Evolutionary conservation across 345 rosid species (phyloP), one percentile per base, ranked within the genome.

Genomic region (Laguncularia racemosa): DNA sequence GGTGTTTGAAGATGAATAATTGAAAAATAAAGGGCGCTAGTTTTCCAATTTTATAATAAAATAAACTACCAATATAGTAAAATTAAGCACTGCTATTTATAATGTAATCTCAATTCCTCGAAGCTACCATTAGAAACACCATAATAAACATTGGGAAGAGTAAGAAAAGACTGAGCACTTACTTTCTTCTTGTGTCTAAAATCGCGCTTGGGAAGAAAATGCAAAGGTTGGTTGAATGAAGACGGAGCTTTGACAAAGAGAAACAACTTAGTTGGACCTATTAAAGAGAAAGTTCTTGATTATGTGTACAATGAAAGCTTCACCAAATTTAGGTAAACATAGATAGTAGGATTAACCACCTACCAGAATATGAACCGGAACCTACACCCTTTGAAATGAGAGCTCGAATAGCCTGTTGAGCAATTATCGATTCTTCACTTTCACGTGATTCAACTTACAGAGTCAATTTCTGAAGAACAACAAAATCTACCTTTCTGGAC

Each of bases 191-290:
- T 83, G 75, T 67, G 82, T 81, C 67, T 89, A 78, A 93, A 89
- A 60, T 85, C 99, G 53, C 89, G 95, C 77, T 89, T 93, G 43
- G 95, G 99, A 70, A 89, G 88, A 79, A 86, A 93, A 83, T 89
- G 89, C 58, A 69, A 69, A 18, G 97, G 90, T 47, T 82, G 74
- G 68, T 76, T 82, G 59, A 84, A 64, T 65, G 91, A 75, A 55
- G 88, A 56, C 38, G 88, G 93, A 64, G 93, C 99, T 73, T 82
- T 79, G 59, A 82, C 78, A 81, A 93, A 63, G 46, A 93, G 66
- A 67, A 93, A 89, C 81, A 93, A 70, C 75, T 78, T 87, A 57
- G 75, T 76, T 47, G 85, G 81, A 65, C 99, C 99, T 89, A 58
- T 10, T 48, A 48, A 44, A 58, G 20, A 48, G 46, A 16, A 47